These are phyloP conservation scores for Solanum phureja DNA, from an alignment of 257 asterid genomes.

Conservation along the genomic window DNA sequence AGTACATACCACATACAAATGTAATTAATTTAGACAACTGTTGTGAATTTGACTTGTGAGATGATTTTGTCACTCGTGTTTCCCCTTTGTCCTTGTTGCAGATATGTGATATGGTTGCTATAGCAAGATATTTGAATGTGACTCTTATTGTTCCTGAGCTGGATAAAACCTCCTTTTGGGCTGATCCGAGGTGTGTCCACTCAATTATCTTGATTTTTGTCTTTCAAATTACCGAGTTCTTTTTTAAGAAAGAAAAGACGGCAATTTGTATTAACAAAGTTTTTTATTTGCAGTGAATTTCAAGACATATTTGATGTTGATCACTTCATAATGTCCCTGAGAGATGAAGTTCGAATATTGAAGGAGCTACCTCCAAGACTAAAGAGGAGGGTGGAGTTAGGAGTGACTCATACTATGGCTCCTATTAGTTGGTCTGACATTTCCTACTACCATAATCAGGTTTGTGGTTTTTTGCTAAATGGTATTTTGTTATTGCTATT, in stretches of 20 bases:
- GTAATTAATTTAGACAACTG: not conserved
- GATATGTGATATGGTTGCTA: conserved; percentile 77
- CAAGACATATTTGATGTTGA: conserved; percentile 59
- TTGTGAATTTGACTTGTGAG: not conserved
- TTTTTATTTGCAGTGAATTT: conserved; percentile 40
- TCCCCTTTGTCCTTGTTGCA: conserved; percentile 7
- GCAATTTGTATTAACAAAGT: not conserved
- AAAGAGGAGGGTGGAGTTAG: conserved; percentile 38
- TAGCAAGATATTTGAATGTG: conserved; percentile 49
- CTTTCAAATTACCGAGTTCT: not conserved
- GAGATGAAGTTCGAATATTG: conserved; percentile 60
- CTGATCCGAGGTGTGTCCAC: conserved; percentile 48
- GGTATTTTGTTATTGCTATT: not conserved
- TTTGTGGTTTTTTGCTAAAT: conserved; percentile 4
- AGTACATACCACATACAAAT: not conserved
- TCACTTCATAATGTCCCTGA: conserved; percentile 53
- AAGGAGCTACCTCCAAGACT: conserved; percentile 57
- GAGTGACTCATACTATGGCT: conserved; percentile 38
- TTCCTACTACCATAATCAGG: conserved; percentile 58
- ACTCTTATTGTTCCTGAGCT: conserved; percentile 66
- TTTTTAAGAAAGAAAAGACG: not conserved
- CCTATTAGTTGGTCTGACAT: conserved; percentile 74
- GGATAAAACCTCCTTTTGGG: conserved; percentile 71
- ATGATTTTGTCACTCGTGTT: not conserved
- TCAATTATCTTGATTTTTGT: not conserved